These are phyloP conservation scores for Cutaneotrichosporon cutaneum DNA, from an alignment of 1,284 basidiomycete genomes.

Conservation along the genomic window DNA sequence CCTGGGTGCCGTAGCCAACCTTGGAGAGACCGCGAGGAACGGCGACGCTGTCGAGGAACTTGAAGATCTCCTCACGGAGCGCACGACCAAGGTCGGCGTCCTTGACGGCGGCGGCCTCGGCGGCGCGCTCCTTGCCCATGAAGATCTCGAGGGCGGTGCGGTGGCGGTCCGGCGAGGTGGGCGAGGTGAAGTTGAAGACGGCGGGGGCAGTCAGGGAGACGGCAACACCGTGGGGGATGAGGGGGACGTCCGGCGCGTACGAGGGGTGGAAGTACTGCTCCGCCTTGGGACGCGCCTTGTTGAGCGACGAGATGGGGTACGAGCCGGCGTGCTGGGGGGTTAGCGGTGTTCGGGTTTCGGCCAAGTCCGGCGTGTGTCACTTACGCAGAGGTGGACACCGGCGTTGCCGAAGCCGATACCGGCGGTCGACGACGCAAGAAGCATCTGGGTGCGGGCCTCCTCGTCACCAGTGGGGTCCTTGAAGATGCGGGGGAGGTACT, in stretches of 20 bases:
- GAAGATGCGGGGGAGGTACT: conserved; percentile 83
- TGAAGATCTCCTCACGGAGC: conserved; percentile 83
- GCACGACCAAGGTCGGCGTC: conserved; percentile 79
- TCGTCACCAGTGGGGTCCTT: conserved; percentile 69
- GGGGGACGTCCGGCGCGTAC: conserved; percentile 75
- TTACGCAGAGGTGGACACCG: conserved; percentile 76
- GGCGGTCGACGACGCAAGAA: conserved; percentile 63
- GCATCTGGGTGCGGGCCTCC: conserved; percentile 87
- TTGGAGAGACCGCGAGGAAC: conserved; percentile 83
- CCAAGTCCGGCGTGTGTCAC: neutral
- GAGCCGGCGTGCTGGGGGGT: conserved; percentile 38
- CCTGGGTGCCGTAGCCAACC: conserved; percentile 67
- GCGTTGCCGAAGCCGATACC: conserved; percentile 95
- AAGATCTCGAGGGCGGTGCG: conserved; percentile 86
- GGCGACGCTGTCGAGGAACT: conserved; percentile 81
- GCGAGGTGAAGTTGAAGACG: conserved; percentile 92
- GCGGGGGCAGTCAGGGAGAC: conserved; percentile 84
- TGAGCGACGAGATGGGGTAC: conserved; percentile 76
- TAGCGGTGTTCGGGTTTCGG: neutral
- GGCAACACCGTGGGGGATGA: conserved; percentile 87
- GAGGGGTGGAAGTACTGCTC: conserved; percentile 70
- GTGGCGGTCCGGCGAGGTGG: conserved; percentile 85
- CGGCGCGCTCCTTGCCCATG: conserved; percentile 64
- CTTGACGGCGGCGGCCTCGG: conserved; percentile 69
- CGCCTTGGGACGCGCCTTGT: conserved; percentile 87